Evolutionary conservation across 2,329 filamentous ascomycete species (phyloP).

Genomic region (Epichloe sylvatica): DNA sequence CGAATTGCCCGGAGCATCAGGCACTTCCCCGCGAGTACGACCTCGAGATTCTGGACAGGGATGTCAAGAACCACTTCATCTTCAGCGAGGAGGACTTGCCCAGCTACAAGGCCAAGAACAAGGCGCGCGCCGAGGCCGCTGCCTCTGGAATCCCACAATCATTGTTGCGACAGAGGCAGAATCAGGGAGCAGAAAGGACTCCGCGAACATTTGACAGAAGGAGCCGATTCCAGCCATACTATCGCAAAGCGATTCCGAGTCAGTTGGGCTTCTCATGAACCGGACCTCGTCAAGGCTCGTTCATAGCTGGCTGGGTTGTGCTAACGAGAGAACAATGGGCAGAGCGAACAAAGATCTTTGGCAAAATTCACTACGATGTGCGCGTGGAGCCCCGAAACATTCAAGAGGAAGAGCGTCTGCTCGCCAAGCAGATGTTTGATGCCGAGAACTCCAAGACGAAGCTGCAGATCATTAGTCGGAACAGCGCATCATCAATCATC

Average conservation of each 20-base stretch:
- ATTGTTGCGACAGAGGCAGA: slow-evolving; percentile 30
- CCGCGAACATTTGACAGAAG: slow-evolving; percentile 33
- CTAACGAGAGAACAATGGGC: slow-evolving; percentile 12
- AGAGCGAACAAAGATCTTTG: slow-evolving; percentile 69
- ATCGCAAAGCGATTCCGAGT: slow-evolving; percentile 63
- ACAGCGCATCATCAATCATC: slow-evolving; percentile 37
- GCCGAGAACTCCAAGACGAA: slow-evolving; percentile 36
- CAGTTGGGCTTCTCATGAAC: slow-evolving; percentile 17
- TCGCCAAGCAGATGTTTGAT: slow-evolving; percentile 41
- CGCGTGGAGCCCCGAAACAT: slow-evolving; percentile 61
- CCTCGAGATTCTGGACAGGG: slow-evolving; percentile 48
- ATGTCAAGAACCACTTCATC: slow-evolving; percentile 75
- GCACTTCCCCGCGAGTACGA: slow-evolving; percentile 81
- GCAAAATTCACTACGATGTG: slow-evolving; percentile 61
- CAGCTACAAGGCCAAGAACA: slow-evolving; percentile 31
- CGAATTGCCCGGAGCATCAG: slow-evolving; percentile 52
- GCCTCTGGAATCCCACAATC: slow-evolving; percentile 46
- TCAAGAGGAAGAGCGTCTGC: slow-evolving; percentile 50
- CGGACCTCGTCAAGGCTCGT: not conserved
- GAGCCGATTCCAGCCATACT: slow-evolving; percentile 43
- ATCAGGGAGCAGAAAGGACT: slow-evolving; percentile 13
- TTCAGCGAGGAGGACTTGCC: slow-evolving; percentile 91
- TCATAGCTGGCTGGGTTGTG: not conserved
- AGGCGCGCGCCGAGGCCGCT: slow-evolving; percentile 39
- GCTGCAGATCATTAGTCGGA: slow-evolving; percentile 35